These are phyloP conservation scores for Starmerella khaoyaiensis DNA, from an alignment of 805 yeast genomes.

Conservation along the genomic window DNA sequence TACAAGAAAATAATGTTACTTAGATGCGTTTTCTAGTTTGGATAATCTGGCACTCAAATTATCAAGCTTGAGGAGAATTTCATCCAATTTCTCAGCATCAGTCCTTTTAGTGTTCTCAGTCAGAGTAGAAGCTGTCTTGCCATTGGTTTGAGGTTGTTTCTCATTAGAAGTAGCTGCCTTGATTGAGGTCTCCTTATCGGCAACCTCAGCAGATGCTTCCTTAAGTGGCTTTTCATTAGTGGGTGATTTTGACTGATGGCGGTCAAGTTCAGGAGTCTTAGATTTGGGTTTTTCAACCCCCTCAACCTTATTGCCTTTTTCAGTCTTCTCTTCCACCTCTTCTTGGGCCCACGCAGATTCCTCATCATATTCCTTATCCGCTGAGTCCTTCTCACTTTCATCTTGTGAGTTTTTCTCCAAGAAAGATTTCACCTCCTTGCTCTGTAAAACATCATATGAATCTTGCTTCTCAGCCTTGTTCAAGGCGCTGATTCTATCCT, in stretches of 20 bases:
- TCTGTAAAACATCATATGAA: constrained; percentile 38
- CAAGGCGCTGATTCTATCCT: constrained; percentile 21
- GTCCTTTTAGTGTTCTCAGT: constrained; percentile 3
- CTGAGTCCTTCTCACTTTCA: constrained; percentile 33
- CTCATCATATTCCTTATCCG: constrained; percentile 24
- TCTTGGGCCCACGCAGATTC: constrained; percentile 27
- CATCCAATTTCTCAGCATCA: constrained; percentile 13
- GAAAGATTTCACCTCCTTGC: constrained; percentile 36
- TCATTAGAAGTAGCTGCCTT: constrained; percentile 12
- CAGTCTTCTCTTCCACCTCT: constrained; percentile 22
- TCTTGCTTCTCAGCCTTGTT: constrained; percentile 32
- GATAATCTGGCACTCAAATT: constrained; percentile 14
- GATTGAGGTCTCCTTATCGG: no score
- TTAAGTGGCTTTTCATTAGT: no score
- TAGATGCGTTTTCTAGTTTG: not conserved
- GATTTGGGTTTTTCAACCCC: no score
- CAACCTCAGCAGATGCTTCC: no score
- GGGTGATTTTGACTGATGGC: no score
- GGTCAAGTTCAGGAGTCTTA: no score
- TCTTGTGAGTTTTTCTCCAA: constrained; percentile 38
- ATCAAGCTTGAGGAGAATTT: constrained; percentile 16
- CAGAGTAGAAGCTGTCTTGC: constrained; percentile 9
- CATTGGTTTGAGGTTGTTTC: constrained; percentile 7
- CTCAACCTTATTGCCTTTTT: constrained; percentile 13
- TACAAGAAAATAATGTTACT: not conserved